Evolutionary conservation across 2,329 filamentous ascomycete species (phyloP).

Genomic region (Cladosporium velox): DNA sequence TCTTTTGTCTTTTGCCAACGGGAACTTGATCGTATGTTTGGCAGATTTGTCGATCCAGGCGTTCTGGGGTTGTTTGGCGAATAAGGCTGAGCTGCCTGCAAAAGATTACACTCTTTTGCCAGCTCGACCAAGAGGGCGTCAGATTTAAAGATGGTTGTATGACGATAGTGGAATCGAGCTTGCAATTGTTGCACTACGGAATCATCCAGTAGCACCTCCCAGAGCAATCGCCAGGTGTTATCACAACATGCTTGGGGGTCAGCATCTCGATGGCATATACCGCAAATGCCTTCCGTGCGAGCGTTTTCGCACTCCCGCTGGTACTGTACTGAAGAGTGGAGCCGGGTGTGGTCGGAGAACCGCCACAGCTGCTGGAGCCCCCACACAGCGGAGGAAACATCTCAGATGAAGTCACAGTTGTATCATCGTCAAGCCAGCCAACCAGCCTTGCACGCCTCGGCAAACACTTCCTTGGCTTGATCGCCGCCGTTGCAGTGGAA

Average conservation of each 20-base stretch:
- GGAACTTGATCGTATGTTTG: neutral
- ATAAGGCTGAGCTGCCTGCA: no score
- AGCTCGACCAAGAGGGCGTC: no score
- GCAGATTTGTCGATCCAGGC: neutral
- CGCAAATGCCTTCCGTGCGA: neutral
- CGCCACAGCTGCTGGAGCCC: neutral
- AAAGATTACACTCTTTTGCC: no score
- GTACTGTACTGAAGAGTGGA: neutral
- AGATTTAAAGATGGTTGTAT: neutral
- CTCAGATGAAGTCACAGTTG: slow-evolving; percentile 18
- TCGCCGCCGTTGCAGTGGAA: neutral
- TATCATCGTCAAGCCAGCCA: neutral
- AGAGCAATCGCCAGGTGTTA: no score
- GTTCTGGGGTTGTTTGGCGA: neutral
- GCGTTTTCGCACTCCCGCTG: neutral
- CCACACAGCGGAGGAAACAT: neutral
- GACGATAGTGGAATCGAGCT: neutral
- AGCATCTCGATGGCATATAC: neutral
- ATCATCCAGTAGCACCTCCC: neutral
- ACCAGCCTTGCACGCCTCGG: neutral
- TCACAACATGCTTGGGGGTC: neutral
- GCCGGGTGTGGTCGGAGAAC: neutral
- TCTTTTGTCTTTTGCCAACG: neutral
- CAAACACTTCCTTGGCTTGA: neutral
- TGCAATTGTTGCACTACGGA: neutral